Conservation (phyloP, 495 filamentous ascomycete genomes). For the Immersiella caudata region DNA sequence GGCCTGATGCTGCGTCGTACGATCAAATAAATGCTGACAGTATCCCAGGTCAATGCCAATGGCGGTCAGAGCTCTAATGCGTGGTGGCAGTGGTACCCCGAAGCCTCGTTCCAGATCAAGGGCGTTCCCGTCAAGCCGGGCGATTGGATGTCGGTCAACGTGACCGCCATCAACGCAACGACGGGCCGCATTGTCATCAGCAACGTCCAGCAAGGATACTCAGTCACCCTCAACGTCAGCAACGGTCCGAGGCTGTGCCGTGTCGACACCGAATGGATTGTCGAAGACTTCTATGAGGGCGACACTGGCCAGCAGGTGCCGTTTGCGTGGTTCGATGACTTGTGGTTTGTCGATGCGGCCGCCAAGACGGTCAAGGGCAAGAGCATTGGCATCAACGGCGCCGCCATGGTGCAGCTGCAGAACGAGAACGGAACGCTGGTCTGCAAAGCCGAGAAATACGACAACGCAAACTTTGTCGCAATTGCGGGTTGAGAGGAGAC, state of each 20-base stretch:
- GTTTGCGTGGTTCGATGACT: conserved; percentile 39
- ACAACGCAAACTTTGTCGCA: conserved; percentile 31
- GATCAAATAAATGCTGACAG: not conserved
- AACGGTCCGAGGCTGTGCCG: conserved; percentile 37
- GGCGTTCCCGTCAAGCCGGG: conserved; percentile 55
- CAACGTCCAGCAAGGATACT: conserved; percentile 54
- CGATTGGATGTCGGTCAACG: conserved; percentile 56
- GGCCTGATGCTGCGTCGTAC: not conserved
- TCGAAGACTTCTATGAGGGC: conserved; percentile 41
- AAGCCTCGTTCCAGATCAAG: conserved; percentile 53
- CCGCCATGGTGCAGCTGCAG: conserved; percentile 35
- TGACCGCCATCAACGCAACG: conserved; percentile 48
- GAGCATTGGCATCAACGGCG: conserved; percentile 31
- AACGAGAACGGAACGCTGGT: conserved; percentile 22
- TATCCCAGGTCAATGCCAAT: conserved; percentile 31
- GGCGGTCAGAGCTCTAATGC: conserved; percentile 39
- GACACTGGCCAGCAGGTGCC: conserved; percentile 27
- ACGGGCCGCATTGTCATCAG: conserved; percentile 52
- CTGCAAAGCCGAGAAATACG: conserved; percentile 32
- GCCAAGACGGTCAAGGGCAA: conserved; percentile 30
- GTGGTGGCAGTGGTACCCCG: conserved; percentile 71
- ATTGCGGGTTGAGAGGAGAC: conserved; percentile 3
- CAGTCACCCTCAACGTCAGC: conserved; percentile 48
- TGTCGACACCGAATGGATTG: conserved; percentile 44
- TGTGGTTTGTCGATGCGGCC: conserved; percentile 40